These are phyloP conservation scores for Cordyceps javanica DNA, from an alignment of 2,329 filamentous ascomycete genomes.

Conservation along the genomic window DNA sequence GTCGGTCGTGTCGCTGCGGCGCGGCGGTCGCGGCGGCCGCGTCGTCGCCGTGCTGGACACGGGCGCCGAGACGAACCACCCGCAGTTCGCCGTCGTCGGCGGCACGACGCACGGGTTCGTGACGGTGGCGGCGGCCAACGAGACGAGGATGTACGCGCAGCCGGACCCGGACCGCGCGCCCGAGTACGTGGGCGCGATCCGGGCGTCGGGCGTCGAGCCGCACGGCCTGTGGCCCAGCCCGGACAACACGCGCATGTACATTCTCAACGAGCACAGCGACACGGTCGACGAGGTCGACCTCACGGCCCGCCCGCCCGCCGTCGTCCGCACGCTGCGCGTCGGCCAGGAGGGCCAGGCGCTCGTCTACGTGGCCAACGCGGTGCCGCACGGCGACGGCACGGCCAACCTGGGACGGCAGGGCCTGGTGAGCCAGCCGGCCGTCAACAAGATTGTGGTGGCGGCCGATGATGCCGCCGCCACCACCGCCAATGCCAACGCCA, in stretches of 20 bases:
- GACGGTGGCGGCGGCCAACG: slow-evolving; percentile 13
- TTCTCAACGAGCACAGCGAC: slow-evolving; percentile 15
- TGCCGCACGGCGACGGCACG: slow-evolving; percentile 11
- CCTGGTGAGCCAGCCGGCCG: slow-evolving; percentile 4
- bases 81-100: slow-evolving; percentile 13
- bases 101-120: slow-evolving; percentile 12
- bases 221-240: slow-evolving; percentile 15
- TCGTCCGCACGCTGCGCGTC: slow-evolving; percentile 11
- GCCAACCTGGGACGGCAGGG: slow-evolving; percentile 13
- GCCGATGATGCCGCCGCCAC: background rate
- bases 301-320: background rate
- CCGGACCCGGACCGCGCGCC: slow-evolving; percentile 1
- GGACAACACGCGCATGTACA: slow-evolving; percentile 13
- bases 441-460: slow-evolving; percentile 9
- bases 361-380: slow-evolving; percentile 14
- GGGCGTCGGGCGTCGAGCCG: slow-evolving; percentile 11
- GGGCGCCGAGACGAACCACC: slow-evolving; percentile 14
- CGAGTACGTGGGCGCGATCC: slow-evolving; percentile 11
- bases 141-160: slow-evolving; percentile 13
- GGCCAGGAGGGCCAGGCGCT: slow-evolving; percentile 15
- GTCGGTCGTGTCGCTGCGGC: slow-evolving; percentile 7
- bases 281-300: slow-evolving; percentile 14
- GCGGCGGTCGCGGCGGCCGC: background rate
- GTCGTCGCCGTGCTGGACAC: slow-evolving; percentile 8
- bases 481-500: no score